Evolutionary conservation across 2,329 filamentous ascomycete species (phyloP), one percentile per base, ranked within the genome.

Genomic region (Niveomyces coronatus): DNA sequence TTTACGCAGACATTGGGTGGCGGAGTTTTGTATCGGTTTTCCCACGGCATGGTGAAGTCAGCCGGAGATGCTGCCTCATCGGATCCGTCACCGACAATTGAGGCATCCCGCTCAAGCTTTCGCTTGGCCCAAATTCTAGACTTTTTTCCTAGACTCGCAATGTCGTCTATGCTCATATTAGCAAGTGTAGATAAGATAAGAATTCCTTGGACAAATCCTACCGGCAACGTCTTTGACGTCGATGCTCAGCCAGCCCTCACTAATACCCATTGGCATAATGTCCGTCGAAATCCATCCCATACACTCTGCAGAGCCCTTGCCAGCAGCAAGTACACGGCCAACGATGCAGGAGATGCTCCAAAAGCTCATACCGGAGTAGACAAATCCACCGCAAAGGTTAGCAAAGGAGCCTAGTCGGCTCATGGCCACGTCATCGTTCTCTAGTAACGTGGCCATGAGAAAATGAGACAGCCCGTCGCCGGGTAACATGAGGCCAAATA

Each of bases 231-330:
- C 63, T 36, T 74, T 67, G 11, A 68, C 68, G 16, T 74, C 67
- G 32, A 80, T 65, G 40, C 74, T 70, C 14, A 78, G 55, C 73
- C 76, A 79, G 9, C 74, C 73, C 32, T 76, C 69, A 6, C 56
- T 58, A 13, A 70, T 48, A 0, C 65, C 69, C 10, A 62, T 53
- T 0, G 76, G 76, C 2, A 67, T 49, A 14, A 80, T 64, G 37
- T 76, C 70, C 20, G 71, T 77, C 9, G 75, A 79, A 37, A 82
- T 64, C 78, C 78, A 80, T 36, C 77, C 77, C 74, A 82, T 76
- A 51, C 77, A 77, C 51, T 82, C 77, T 0, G 68, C 68, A 13
- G 76, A 70, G 3, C 75, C 76, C 37, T 68, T 68, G 7, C 74
- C 71, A 19, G 76, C 76, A 20, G 76, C 76, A 23, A 82, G 58